phyloP scores from a whole-genome alignment of 2,329 filamentous ascomycete species.

The Parafenestella ontariensis region DNA sequence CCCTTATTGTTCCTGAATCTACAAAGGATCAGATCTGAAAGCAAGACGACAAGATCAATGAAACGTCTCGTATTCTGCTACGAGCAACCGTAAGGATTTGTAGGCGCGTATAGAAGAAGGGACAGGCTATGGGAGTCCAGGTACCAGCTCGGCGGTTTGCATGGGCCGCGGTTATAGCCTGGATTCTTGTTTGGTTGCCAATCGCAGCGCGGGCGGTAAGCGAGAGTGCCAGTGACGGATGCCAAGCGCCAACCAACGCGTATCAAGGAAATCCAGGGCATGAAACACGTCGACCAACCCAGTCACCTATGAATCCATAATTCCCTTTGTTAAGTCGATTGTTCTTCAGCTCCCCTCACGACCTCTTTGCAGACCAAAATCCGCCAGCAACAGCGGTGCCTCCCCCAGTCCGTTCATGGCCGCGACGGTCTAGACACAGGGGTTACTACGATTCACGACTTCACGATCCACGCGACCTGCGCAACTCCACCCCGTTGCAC shows the following conservation, averaged over 20 bases:
- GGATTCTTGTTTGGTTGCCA: conserved; percentile 10
- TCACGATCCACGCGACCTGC: conserved; percentile 3
- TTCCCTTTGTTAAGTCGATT: conserved; percentile 4
- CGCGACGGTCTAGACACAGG: conserved; percentile 11
- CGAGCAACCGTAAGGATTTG: too few relatives aligned
- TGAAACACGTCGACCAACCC: conserved; percentile 18
- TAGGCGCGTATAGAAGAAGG: too few relatives aligned
- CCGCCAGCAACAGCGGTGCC: not conserved
- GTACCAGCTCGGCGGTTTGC: not conserved
- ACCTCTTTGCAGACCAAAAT: conserved; percentile 4
- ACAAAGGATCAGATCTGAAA: conserved; percentile 1
- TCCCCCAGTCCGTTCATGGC: conserved; percentile 10
- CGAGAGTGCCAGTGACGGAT: conserved; percentile 16
- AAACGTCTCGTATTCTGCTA: too few relatives aligned
- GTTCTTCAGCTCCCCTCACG: not conserved
- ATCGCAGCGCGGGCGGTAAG: conserved; percentile 9
- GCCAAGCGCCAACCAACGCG: conserved; percentile 15
- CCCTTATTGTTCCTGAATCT: conserved; percentile 7
- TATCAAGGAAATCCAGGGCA: conserved; percentile 17
- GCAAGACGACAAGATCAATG: too few relatives aligned
- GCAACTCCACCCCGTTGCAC: not conserved
- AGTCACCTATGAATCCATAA: conserved; percentile 12
- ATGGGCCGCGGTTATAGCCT: not conserved
- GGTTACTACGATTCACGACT: conserved; percentile 4
- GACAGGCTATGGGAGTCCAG: not conserved